Percentiles rank a stretch among this genome's conserved stretches.
These are phyloP conservation scores for Candida sithepensis DNA, from an alignment of 805 yeast species.

Conservation along the genomic window DNA sequence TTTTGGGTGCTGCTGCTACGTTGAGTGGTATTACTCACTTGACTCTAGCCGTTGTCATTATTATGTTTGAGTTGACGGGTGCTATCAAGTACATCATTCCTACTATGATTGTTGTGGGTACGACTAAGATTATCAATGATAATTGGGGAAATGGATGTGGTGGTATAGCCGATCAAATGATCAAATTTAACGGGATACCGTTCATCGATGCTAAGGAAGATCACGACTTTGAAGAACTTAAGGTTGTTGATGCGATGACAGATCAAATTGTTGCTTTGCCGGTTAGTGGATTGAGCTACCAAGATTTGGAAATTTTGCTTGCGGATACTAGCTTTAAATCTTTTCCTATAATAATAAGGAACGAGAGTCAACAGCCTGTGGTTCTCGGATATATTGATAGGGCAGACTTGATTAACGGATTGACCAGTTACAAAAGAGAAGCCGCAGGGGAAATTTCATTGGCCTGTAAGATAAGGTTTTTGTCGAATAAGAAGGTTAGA, in stretches of 20 bases:
- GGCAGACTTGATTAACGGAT: constrained; percentile 34
- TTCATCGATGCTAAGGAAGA: constrained; percentile 71
- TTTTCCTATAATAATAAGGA: constrained; percentile 47
- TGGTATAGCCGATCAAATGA: constrained; percentile 97
- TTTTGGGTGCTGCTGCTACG: constrained; percentile 94
- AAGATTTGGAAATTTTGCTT: constrained; percentile 32
- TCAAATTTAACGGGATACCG: constrained; percentile 83
- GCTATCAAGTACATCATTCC: constrained; percentile 90
- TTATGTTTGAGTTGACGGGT: constrained; percentile 96
- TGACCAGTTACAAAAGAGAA: constrained; percentile 22
- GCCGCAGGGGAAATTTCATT: constrained; percentile 1
- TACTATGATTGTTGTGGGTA: constrained; percentile 92
- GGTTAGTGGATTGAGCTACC: constrained; percentile 30
- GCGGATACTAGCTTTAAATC: constrained; percentile 38
- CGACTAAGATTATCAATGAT: constrained; percentile 77
- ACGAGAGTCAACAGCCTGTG: constrained; percentile 30
- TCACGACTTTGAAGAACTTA: constrained; percentile 46
- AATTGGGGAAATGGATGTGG: constrained; percentile 63
- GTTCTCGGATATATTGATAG: constrained; percentile 46
- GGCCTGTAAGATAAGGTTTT: constrained; percentile 11
- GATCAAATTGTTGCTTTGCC: constrained; percentile 37
- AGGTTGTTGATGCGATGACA: constrained; percentile 63
- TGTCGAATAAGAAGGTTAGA: constrained; percentile 6
- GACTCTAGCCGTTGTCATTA: constrained; percentile 88
- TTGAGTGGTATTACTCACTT: constrained; percentile 91